Evolutionary conservation across 179 eudicot species (phyloP), one percentile per base, ranked within the genome.

Genomic region (Silene noctiflora): DNA sequence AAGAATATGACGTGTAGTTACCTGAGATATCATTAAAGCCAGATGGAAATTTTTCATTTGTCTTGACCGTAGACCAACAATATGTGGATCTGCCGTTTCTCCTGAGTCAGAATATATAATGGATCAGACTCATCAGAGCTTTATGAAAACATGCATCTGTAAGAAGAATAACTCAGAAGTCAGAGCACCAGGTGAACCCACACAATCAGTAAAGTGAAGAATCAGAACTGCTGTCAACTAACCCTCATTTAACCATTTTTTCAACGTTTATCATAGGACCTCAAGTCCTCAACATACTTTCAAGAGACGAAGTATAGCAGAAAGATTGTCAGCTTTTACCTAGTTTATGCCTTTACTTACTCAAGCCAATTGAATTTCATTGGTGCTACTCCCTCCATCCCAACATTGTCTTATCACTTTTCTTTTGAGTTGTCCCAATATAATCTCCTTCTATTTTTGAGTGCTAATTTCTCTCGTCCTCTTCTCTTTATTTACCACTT

Each of bases 21-120:
- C 99, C 99, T 93, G 99, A 77, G 99, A 96, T 76, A 89, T 83
- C 98, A 96, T 96, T 73, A 96, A 81, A 24, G 97, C 97, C 82
- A 96, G 75, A 85, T 96, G 99, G 75, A 90, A 96, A 81, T 93
- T 96, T 79, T 96, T 96, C 98, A 93, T 93, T 85, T 96, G 99
- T 67, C 94, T 85, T 70, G 87, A 82, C 53, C 99, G 96, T 46
- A 93, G 78, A 66, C 86, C 85, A 73, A 83, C 84, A 69, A 96
- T 78, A 82, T 84, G 81, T 53, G 80, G 39, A 85, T 96, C 96
- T 22, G 70, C 73, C 31, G 98, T 96, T 87, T 96, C 98, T 70
- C 98, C 99, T 96, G 89, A 69, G 35, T 31, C 77, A 81, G 62
- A 13, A 66, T 71, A 72, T 59, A 72, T 16, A 80, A 16, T 46